Conservation (phyloP, 2,329 filamentous ascomycete genomes). For the Aschersonia sp. region DNA sequence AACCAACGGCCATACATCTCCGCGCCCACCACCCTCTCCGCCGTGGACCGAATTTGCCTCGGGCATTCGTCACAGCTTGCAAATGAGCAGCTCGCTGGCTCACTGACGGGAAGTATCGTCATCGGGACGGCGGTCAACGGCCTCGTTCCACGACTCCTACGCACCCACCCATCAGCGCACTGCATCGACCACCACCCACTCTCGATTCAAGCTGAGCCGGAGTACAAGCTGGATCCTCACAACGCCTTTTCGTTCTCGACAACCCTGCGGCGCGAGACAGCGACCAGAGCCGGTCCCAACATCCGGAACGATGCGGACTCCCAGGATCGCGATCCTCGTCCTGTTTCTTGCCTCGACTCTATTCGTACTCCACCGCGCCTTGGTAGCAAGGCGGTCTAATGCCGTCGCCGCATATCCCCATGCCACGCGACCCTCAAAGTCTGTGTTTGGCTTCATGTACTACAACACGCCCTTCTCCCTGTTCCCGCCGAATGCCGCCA, state of each 20-base stretch:
- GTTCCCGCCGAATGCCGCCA: slow-evolving; percentile 89
- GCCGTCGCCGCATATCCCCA: slow-evolving; percentile 10
- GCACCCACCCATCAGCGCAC: no score
- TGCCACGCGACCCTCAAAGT: slow-evolving; percentile 9
- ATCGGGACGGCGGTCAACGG: neutral
- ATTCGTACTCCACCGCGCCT: slow-evolving; percentile 39
- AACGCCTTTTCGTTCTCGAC: neutral
- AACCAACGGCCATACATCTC: neutral
- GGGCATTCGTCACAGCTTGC: neutral
- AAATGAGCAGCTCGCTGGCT: neutral
- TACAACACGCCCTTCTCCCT: slow-evolving; percentile 69
- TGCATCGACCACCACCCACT: neutral
- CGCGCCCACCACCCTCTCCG: neutral
- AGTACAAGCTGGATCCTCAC: neutral
- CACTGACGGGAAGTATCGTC: neutral
- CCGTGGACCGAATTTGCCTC: neutral
- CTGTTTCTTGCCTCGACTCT: slow-evolving; percentile 38
- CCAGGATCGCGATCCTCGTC: slow-evolving; percentile 37
- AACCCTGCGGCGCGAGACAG: neutral
- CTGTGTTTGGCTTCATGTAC: slow-evolving; percentile 40
- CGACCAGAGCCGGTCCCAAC: neutral
- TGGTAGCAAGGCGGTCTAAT: slow-evolving; percentile 19
- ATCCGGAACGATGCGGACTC: slow-evolving; percentile 33
- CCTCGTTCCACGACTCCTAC: neutral
- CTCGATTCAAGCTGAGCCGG: neutral